A percentile compares a stretch with the other conserved stretches of the same genome.
phyloP scores from a whole-genome alignment of 345 rosid species.

The Ceriops zippeliana region DNA sequence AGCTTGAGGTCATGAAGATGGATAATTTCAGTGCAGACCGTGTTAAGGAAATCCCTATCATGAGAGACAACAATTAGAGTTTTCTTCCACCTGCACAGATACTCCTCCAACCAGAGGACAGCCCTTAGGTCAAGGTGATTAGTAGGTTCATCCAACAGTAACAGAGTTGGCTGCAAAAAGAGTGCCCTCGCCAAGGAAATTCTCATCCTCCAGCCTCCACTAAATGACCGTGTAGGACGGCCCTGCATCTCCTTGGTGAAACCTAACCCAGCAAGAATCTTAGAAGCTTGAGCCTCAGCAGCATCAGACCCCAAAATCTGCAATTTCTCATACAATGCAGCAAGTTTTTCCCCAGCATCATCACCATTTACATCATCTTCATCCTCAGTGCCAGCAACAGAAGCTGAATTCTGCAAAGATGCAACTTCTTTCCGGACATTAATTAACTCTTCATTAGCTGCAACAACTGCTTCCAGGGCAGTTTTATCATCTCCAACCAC shows the following conservation, averaged over 20 bases:
- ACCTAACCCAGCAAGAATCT: constrained; percentile 95
- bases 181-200: constrained; percentile 94
- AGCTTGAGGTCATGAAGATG: constrained; percentile 88
- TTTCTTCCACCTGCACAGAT: constrained; percentile 85
- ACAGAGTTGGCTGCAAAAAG: constrained; percentile 86
- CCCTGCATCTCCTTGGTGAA: constrained; percentile 88
- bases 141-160: constrained; percentile 91
- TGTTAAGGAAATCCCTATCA: constrained; percentile 90
- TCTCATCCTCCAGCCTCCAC: constrained; percentile 99
- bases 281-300: constrained; percentile 91
- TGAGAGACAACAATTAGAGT: constrained; percentile 93
- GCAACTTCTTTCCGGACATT: constrained; percentile 67
- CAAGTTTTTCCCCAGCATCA: constrained; percentile 80
- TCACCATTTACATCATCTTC: constrained; percentile 42
- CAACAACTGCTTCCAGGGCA: constrained; percentile 85
- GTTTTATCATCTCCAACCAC: constrained; percentile 84
- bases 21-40: constrained; percentile 82
- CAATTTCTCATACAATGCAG: constrained; percentile 74
- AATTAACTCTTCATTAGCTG: constrained; percentile 79
- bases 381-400: constrained; percentile 29
- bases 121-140: constrained; percentile 97
- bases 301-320: constrained; percentile 91
- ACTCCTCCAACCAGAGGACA: constrained; percentile 94
- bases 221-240: constrained; percentile 73
- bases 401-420: constrained; percentile 43